Percentiles rank a stretch among this genome's conserved stretches.
Evolutionary conservation across 768 basidiomycete genomes (phyloP).

Genomic region (Serendipita sp.): DNA sequence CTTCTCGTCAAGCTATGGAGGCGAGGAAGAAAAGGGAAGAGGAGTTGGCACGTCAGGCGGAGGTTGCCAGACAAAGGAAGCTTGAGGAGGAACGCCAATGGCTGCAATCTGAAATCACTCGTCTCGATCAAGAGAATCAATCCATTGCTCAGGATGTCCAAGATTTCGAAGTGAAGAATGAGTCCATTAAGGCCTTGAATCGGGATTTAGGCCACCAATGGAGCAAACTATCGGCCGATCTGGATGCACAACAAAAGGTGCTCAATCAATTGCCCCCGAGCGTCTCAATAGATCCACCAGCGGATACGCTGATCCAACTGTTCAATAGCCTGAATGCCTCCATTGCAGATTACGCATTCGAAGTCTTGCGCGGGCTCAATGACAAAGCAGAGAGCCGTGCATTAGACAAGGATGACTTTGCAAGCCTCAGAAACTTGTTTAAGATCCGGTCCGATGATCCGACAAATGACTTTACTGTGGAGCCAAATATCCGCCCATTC

Average conservation of each 20-base stretch:
- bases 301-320: background rate
- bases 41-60: too few relatives aligned
- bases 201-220: too few relatives aligned
- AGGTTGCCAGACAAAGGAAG: too few relatives aligned
- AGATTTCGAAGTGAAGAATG: too few relatives aligned
- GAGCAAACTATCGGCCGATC: too few relatives aligned
- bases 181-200: too few relatives aligned
- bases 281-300: background rate
- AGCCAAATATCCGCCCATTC: background rate
- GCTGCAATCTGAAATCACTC: too few relatives aligned
- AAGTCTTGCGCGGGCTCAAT: background rate
- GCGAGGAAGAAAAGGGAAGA: background rate
- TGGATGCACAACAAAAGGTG: too few relatives aligned
- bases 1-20: background rate
- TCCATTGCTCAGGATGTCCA: too few relatives aligned
- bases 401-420: background rate
- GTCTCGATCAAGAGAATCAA: too few relatives aligned
- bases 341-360: background rate
- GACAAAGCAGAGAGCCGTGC: background rate
- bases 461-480: background rate
- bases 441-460: background rate
- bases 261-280: too few relatives aligned
- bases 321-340: background rate
- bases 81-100: too few relatives aligned
- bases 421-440: background rate